Conservation (phyloP, 768 basidiomycete genomes). For the Pleurotus giganteus region DNA sequence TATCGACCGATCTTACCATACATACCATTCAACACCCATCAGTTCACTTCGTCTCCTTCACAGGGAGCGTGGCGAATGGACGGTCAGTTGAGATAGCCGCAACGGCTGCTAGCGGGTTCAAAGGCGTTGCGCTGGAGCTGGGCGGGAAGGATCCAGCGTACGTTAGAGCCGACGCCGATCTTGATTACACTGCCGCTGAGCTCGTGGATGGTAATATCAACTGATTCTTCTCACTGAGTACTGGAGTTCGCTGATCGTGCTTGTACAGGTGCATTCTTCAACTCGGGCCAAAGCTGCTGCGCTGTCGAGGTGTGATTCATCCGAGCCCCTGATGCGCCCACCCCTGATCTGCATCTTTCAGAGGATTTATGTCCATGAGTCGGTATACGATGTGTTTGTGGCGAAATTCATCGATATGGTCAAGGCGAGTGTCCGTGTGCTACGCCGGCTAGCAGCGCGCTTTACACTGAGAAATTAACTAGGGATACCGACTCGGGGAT, state of each 20-base stretch:
- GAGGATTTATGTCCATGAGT: slow-evolving; percentile 93
- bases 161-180: slow-evolving; percentile 82
- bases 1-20: slow-evolving; percentile 60
- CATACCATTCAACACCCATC: slow-evolving; percentile 60
- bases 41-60: slow-evolving; percentile 87
- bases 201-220: slow-evolving; percentile 80
- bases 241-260: neutral
- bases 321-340: neutral
- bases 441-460: neutral
- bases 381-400: slow-evolving; percentile 79
- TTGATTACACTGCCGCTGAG: slow-evolving; percentile 79
- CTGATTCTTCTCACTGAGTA: too few species aligned
- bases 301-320: slow-evolving; percentile 67
- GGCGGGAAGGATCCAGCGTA: slow-evolving; percentile 99
- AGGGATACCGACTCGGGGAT: slow-evolving; percentile 86
- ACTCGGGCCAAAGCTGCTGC: slow-evolving; percentile 97
- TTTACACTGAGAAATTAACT: neutral
- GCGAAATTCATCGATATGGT: slow-evolving; percentile 66
- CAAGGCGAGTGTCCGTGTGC: slow-evolving; percentile 45
- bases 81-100: slow-evolving; percentile 72
- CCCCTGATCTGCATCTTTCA: too few species aligned
- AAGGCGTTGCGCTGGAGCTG: slow-evolving; percentile 87
- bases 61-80: slow-evolving; percentile 81
- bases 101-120: slow-evolving; percentile 66
- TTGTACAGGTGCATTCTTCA: slow-evolving; percentile 81